Evolutionary conservation across 768 basidiomycete species (phyloP), one percentile per base, ranked within the genome.

Genomic region (Agrocybe chaxingu): DNA sequence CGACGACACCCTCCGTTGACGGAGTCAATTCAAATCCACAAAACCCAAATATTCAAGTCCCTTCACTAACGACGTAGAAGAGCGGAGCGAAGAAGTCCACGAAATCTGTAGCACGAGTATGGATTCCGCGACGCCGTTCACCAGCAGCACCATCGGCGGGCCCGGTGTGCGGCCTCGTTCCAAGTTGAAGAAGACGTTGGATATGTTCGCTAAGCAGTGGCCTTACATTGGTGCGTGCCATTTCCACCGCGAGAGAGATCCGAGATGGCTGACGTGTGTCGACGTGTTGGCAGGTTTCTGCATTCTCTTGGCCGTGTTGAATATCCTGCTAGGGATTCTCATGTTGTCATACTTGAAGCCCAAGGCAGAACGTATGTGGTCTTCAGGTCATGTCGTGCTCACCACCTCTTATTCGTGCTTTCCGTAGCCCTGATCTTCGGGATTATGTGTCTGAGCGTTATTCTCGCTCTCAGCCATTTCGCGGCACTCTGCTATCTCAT

Each of bases 391-490:
- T 19, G 7, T 10, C 12, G 10, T 8, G 39, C 13, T n/a, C 8
- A n/a, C 31, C 7, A 11, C 4, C 8, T 4, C 8, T 42, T 49
- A 7, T 5, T 48, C 12, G 39, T 13, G 30, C 43, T 12, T 30
- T 45, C 13, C 8, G 31, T 50, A 67, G 66, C 59, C 2, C 56
- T 67, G 30, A 40, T 67, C 41, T 67, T 67, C 34, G 63, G 64
- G 6, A 55, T 66, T 12, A 50, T 63, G 11, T 64, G 62, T 46
- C 45, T 62, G 35, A 56, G 56, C 24, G 60, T 64, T 18, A 33
- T 67, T 31, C 52, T 64, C 36, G 57, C 64, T 39, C 57, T 67
- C 16, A 62, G 57, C n/a, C 62, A 63, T 29, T 66, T 67, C 43
- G 62, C 64, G 13, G 61, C 63, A 11, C 53, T 66, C 11, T 63